Evolutionary conservation across 2,329 filamentous ascomycete species (phyloP), one percentile per base, ranked within the genome.

Genomic region (Tolypocladium nubicola): DNA sequence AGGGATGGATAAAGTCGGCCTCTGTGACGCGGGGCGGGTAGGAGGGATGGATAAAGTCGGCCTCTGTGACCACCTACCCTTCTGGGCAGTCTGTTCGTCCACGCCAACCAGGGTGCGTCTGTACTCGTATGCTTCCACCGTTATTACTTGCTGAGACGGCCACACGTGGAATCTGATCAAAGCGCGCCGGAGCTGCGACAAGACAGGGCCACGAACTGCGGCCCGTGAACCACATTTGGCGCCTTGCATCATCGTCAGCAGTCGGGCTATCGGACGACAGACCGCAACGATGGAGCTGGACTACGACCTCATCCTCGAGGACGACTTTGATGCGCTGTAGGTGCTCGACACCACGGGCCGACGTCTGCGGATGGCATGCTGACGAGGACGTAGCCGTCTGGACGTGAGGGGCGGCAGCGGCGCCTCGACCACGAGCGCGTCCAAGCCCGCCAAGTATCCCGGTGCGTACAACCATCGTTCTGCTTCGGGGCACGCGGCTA

Each of bases 241-340:
- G 26, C 26, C 26, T 30, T 30, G 26, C 26, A 30, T 30, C 26
- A 30, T 30, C 26, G 5, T n/a, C 23, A 10, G n/a, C 40, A n/a
- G 40, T 43, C 40, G 40, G 26, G 21, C 16, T 4, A 16, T 14
- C 38, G 2, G 14, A 19, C 37, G 37, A 38, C 43, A 26, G 14
- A 11, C 19, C 19, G 11, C 47, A 21, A 14, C 16, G 16, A 60
- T 60, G 56, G 59, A 55, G 13, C 60, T 62, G 50, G 59, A 64
- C 37, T 62, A 59, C 52, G 59, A 76, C 59, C 64, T 80, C 58
- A 70, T 80, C 45, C 61, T 72, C 35, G 75, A 79, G 57, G 75
- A 80, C 41, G 80, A 82, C 67, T 82, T 82, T 62, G 79, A 81
- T 65, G 79, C 79, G 50, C 68, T 82, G 79, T 82, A 62, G 78